A percentile compares a stretch with the other conserved stretches of the same genome.
Evolutionary conservation across 805 yeast genomes (phyloP).

Genomic region (Lachancea nothofagi): DNA sequence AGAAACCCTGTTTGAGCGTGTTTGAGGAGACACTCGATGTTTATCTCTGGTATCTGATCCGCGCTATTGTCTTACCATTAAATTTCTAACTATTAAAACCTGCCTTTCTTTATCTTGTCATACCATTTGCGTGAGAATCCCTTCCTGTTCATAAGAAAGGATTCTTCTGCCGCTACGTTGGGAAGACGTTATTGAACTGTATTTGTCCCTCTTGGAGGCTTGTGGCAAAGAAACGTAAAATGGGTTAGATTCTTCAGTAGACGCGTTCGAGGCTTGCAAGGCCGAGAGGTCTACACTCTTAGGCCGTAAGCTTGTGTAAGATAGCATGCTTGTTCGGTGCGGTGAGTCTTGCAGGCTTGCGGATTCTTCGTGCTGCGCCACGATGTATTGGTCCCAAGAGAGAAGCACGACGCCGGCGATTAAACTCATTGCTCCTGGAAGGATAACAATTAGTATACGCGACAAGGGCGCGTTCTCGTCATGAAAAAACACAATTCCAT

Average conservation of each 20-base stretch:
- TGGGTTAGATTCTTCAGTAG: constrained; percentile 9
- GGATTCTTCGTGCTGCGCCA: constrained; percentile 4
- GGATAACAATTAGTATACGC: constrained; percentile 2
- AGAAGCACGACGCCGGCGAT: constrained; percentile 9
- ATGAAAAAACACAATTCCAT: constrained; percentile 36
- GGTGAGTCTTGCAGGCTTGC: constrained; percentile 2
- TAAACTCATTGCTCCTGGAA: constrained; percentile 8
- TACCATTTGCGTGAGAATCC: constrained; percentile 12
- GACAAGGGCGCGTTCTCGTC: constrained; percentile 5
- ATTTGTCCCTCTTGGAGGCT: constrained; percentile 5
- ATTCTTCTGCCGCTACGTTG: constrained; percentile 9
- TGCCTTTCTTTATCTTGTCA: too few relatives aligned
- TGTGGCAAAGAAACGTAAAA: constrained; percentile 14
- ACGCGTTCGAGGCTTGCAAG: constrained; percentile 3
- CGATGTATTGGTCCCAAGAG: constrained; percentile 8
- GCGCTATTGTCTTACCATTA: neutral
- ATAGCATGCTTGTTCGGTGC: constrained; percentile 12
- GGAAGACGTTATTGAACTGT: constrained; percentile 6
- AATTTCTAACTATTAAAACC: neutral
- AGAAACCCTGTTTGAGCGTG: too few relatives aligned
- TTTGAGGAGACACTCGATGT: too few relatives aligned
- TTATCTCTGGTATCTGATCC: too few relatives aligned
- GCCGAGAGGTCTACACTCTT: constrained; percentile 11
- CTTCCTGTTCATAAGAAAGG: constrained; percentile 16
- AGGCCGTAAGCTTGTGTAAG: constrained; percentile 15